Evolutionary conservation across 306 rosid genomes (phyloP), one percentile per base, ranked within the genome.

Genomic region (Trifolium fragiferum): DNA sequence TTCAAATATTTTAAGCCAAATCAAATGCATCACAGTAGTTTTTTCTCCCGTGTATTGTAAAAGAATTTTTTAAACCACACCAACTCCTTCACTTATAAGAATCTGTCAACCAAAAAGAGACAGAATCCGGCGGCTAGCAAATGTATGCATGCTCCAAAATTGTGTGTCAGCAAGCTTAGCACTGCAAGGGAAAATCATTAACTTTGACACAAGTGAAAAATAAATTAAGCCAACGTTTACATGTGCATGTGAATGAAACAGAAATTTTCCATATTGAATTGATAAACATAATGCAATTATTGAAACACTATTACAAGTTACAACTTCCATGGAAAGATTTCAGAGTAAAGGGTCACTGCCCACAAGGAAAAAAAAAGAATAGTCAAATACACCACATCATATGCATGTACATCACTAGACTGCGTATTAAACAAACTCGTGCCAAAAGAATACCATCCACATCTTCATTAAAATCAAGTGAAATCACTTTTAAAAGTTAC

Each of bases 181-280:
- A 84, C 88, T 87, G 91, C 87, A 78, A 68, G 84, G 72, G 55
- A 79, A 81, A 81, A 79, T 66, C 76, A 81, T 85, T 71, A 82
- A 66, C 61, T 66, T 75, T 72, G 60, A 46, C 64, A 80, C 58
- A 66, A 60, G 66, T 68, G 46, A 62, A 40, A 71, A 53, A 65
- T 19, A 58, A 54, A 46, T 23, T 63, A 35, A 21, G 19, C 20
- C 3, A 60, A 60, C 19, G 62, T 70, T 46, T 50, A 61, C 51
- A 73, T 40, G 66, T 73, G 71, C 65, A 50, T 18, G 44, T 21
- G 54, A 80, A 68, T 23, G 70, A 16, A 62, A 66, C 16, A 25
- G 0, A 21, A 23, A 76, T 70, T 64, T 33, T 43, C 67, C 66
- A 66, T 33, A 12, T 37, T 60, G 60, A 30, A 20, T 65, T 35